Evolutionary conservation across 1,284 basidiomycete species (phyloP).

Genomic region (Malassezia sympodialis): DNA sequence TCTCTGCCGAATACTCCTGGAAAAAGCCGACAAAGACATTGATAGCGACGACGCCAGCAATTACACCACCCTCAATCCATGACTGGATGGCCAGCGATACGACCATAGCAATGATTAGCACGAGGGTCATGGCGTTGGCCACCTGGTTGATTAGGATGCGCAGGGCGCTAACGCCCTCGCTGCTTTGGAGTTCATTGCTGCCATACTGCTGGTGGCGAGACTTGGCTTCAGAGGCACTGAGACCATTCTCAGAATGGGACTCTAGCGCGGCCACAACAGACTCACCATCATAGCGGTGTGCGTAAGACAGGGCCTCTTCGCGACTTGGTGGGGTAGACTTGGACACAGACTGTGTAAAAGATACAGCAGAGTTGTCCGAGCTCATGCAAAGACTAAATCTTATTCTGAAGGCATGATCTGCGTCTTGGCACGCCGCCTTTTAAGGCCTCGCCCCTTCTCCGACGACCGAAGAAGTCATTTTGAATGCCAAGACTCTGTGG

Average conservation of each 20-base stretch:
- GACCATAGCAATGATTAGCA: conserved; percentile 56
- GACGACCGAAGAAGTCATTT: not conserved
- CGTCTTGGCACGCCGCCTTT: not conserved
- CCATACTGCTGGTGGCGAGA: conserved; percentile 31
- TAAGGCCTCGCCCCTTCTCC: not conserved
- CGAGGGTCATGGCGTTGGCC: conserved; percentile 46
- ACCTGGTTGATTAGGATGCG: conserved; percentile 40
- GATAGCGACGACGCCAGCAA: conserved; percentile 57
- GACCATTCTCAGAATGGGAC: conserved; percentile 18
- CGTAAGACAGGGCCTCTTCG: conserved; percentile 3
- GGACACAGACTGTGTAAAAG: not conserved
- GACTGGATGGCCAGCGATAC: conserved; percentile 56
- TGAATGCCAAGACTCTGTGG: not conserved
- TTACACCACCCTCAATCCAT: conserved; percentile 60
- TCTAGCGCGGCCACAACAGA: conserved; percentile 1
- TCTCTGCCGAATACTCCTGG: conserved; percentile 56
- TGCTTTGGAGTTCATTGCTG: conserved; percentile 38
- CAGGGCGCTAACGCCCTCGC: conserved; percentile 32
- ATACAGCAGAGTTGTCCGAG: not conserved
- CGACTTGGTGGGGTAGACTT: not conserved
- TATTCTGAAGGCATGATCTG: not conserved
- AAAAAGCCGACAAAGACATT: conserved; percentile 53
- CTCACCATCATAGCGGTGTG: conserved; percentile 6
- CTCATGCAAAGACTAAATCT: not conserved
- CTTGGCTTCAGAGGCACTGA: conserved; percentile 26